These are phyloP conservation scores for Bipolaris cookei DNA, from an alignment of 2,329 filamentous ascomycete genomes.

Conservation along the genomic window DNA sequence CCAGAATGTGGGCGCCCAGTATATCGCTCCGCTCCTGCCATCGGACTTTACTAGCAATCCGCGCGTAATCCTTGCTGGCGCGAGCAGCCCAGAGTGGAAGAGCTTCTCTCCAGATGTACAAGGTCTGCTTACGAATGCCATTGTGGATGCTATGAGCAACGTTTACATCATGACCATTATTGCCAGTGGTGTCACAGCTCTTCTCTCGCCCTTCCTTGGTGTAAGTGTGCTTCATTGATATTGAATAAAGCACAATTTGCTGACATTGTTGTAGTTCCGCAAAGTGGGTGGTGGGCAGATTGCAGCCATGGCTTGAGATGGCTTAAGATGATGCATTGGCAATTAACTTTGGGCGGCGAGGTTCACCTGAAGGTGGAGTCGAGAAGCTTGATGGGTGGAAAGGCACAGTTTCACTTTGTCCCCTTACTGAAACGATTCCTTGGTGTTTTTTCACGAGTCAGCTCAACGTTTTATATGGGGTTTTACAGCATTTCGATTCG, in stretches of 20 bases:
- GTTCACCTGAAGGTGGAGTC: too few relatives aligned
- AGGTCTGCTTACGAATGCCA: slow-evolving; percentile 1
- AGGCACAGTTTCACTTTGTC: background rate
- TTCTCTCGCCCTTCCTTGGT: slow-evolving; percentile 2
- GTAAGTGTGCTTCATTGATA: background rate
- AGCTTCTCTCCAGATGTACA: slow-evolving; percentile 3
- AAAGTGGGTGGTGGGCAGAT: background rate
- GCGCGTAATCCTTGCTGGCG: slow-evolving; percentile 2
- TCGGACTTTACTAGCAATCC: slow-evolving; percentile 1
- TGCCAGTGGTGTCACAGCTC: background rate
- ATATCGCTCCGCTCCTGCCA: slow-evolving; percentile 5
- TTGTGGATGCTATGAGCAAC: slow-evolving; percentile 9
- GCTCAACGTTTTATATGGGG: too few relatives aligned
- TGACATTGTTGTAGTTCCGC: background rate
- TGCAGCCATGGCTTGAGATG: background rate
- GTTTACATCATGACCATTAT: slow-evolving; percentile 10
- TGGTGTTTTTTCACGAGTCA: too few relatives aligned
- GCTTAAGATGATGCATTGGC: background rate
- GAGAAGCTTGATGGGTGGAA: too few relatives aligned
- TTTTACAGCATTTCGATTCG: too few relatives aligned
- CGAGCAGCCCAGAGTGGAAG: background rate
- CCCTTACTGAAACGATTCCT: too few relatives aligned
- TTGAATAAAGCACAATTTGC: background rate
- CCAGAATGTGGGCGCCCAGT: slow-evolving; percentile 6
- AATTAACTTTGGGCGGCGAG: background rate